Base-by-base conservation (phyloP, 129 eudicot species). In the Lactuca saligna region DNA sequence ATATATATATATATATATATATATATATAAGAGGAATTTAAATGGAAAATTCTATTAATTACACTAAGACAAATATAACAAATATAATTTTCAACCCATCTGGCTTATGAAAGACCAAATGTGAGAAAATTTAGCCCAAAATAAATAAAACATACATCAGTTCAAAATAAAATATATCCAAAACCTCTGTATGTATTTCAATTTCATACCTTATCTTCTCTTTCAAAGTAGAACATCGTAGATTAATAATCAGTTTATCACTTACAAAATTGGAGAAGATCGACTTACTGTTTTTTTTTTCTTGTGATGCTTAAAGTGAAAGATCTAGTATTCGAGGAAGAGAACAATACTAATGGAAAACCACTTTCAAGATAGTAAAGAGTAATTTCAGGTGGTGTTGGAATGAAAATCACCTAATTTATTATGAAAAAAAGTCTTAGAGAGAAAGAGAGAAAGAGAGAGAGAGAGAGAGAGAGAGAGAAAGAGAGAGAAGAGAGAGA, bases 351-450 rank as follows among this genome's bases (percentile, higher is more conserved):
- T 56, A 54, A 55, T 15, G 70, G 56, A 46, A 80, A 80, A 58
- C n/a, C n/a, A n/a, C 74, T 60, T 70, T 42, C 32, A 12, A 57
- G 65, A 17, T 20, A 44, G 75, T n/a, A 39, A 72, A 63, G 68
- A 46, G 66, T 66, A 65, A 72, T 66, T 79, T 84, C 68, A 59
- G 77, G 78, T 17, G 61, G 59, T 17, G 29, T 65, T 15, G 50
- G 74, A 63, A 61, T 57, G 66, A 68, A 20, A 61, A 79, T 42
- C 48, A 10, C 63, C 48, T 68, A 54, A 76, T 83, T 82, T 78
- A 86, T 77, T 79, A 82, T 82, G 88, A 82, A 77, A 55, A 61
- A 72, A 89, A 58, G 72, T 48, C 57, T 33, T 65, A 58, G 68
- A 54, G 73, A 55, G 66, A 46, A 72, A 68, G 13, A 69, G 73